Conservation (phyloP, 352 stramenopile species). For the Peronospora belbahrii region DNA sequence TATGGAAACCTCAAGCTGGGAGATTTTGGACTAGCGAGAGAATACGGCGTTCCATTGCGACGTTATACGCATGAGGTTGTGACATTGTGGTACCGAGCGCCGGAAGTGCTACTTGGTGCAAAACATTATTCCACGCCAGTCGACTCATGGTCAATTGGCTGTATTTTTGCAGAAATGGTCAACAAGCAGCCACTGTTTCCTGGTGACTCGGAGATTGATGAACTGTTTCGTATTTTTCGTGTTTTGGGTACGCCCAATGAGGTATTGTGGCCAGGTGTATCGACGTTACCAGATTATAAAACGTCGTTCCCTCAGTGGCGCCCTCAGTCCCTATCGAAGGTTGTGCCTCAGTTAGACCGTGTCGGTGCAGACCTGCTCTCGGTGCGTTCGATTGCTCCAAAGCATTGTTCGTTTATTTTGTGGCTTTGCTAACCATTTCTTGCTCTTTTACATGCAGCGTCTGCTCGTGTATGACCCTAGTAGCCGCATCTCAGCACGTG, state of each 20-base stretch:
- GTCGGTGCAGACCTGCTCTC: slow-evolving; percentile 75
- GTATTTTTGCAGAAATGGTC: slow-evolving; percentile 93
- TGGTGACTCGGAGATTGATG: slow-evolving; percentile 97
- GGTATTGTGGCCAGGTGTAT: slow-evolving; percentile 94
- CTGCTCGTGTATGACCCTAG: slow-evolving; percentile 80
- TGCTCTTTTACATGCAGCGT: slow-evolving; percentile 30
- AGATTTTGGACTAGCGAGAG: slow-evolving; percentile 89
- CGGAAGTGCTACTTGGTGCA: slow-evolving; percentile 91
- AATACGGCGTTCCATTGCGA: slow-evolving; percentile 80
- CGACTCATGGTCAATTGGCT: slow-evolving; percentile 90
- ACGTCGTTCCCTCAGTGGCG: slow-evolving; percentile 96
- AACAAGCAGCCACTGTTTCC: slow-evolving; percentile 86
- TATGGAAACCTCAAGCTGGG: slow-evolving; percentile 87
- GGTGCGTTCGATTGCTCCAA: slow-evolving; percentile 28
- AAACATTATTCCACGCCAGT: slow-evolving; percentile 91
- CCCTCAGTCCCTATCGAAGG: slow-evolving; percentile 79
- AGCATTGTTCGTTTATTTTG: not conserved
- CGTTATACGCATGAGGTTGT: slow-evolving; percentile 93
- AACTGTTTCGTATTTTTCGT: slow-evolving; percentile 98
- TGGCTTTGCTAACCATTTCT: slow-evolving; percentile 2
- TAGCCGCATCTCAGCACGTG: slow-evolving; percentile 65
- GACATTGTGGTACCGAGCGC: slow-evolving; percentile 93
- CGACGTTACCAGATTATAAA: slow-evolving; percentile 96
- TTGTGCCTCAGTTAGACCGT: slow-evolving; percentile 80
- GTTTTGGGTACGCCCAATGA: slow-evolving; percentile 96